phyloP scores from a whole-genome alignment of 2,329 filamentous ascomycete species.

The Fusarium solani-melongenae region DNA sequence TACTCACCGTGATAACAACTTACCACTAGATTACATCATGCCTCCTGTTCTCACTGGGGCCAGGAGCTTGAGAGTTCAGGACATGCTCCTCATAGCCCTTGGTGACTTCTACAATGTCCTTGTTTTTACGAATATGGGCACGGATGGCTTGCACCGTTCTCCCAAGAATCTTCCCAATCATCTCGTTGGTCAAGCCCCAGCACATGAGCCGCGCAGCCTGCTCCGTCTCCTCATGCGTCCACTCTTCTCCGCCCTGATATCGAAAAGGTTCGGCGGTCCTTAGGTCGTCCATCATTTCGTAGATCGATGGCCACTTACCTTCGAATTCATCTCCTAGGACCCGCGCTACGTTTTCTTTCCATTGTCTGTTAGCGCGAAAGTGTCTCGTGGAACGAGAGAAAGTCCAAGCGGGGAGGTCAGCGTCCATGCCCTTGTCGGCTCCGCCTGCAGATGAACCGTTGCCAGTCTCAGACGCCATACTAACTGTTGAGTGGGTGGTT shows the following conservation, averaged over 20 bases:
- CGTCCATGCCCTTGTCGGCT: background rate
- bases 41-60: background rate
- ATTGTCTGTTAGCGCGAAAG: background rate
- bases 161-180: background rate
- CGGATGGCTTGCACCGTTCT: background rate
- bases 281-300: background rate
- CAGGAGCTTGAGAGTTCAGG: background rate
- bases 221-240: background rate
- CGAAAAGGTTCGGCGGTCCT: background rate
- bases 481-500: background rate
- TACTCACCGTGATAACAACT: background rate
- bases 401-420: background rate
- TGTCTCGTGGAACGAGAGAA: background rate
- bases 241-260: background rate
- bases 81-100: background rate
- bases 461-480: background rate
- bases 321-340: background rate
- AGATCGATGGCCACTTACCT: background rate
- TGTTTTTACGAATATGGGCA: background rate
- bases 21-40: background rate
- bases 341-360: background rate
- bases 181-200: background rate
- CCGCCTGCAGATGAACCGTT: background rate
- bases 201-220: background rate
- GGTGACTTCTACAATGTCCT: background rate